Conservation (phyloP, 257 asterid genomes). For the Fraxinus excelsior region DNA sequence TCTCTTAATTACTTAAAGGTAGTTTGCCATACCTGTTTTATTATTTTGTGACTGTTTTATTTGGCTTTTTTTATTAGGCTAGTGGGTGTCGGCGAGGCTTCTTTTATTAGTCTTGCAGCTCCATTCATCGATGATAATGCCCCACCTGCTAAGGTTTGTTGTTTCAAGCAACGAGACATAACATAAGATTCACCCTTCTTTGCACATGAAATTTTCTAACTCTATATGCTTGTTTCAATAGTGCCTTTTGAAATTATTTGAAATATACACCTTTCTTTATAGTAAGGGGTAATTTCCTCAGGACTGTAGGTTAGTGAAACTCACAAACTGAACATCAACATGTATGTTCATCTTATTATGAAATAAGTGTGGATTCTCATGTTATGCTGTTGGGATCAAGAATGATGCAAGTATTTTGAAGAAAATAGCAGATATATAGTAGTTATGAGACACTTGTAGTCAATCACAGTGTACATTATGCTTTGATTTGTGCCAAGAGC, state of each 20-base stretch:
- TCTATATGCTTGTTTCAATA: not conserved
- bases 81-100: slow-evolving; percentile 99
- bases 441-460: not conserved
- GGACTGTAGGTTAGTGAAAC: slow-evolving; percentile 13
- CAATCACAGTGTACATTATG: not conserved
- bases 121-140: slow-evolving; percentile 99
- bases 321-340: slow-evolving; percentile 12
- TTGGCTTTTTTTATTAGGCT: slow-evolving; percentile 53
- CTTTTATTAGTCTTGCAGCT: slow-evolving; percentile 95
- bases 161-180: not conserved
- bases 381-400: slow-evolving; percentile 1
- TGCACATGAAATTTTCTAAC: slow-evolving; percentile 5
- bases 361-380: not conserved
- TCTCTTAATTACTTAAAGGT: not conserved
- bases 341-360: slow-evolving; percentile 6
- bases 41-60: not conserved
- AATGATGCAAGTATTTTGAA: not conserved
- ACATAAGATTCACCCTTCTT: slow-evolving; percentile 5
- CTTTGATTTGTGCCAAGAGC: not conserved
- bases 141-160: slow-evolving; percentile 75
- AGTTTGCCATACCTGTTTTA: slow-evolving; percentile 18
- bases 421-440: not conserved
- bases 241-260: not conserved
- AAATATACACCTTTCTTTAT: not conserved
- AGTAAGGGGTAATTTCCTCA: not conserved